Conservation (phyloP, 805 yeast genomes). For the Zygosaccharomyces bailii region DNA sequence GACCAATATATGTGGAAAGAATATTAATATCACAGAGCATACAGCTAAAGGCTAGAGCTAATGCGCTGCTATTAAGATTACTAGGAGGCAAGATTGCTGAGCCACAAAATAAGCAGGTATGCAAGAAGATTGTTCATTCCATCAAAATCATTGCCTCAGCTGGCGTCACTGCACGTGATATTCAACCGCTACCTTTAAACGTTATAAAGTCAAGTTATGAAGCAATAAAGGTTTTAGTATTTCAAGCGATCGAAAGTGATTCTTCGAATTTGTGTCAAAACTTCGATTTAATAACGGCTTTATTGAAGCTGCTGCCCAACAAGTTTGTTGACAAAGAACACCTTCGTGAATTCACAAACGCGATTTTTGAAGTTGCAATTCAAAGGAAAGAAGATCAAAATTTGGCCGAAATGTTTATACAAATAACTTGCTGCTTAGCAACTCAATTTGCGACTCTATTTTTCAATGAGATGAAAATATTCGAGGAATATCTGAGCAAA, state of each 20-base stretch:
- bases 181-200: constrained; percentile 16
- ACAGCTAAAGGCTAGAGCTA: constrained; percentile 10
- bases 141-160: constrained; percentile 27
- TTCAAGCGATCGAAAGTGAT: constrained; percentile 9
- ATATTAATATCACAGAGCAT: constrained; percentile 8
- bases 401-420: constrained; percentile 3
- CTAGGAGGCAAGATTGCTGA: constrained; percentile 5
- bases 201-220: constrained; percentile 13
- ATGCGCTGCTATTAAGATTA: constrained; percentile 6
- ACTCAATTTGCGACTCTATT: constrained; percentile 7
- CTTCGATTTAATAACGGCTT: constrained; percentile 8
- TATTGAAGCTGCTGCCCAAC: constrained; percentile 12
- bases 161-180: constrained; percentile 22
- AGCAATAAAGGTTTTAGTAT: constrained; percentile 11
- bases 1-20: constrained; percentile 17
- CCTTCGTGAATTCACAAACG: constrained; percentile 4
- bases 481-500: constrained; percentile 6
- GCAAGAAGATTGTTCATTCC: constrained; percentile 13
- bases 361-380: constrained; percentile 2
- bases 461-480: constrained; percentile 2
- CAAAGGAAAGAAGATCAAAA: constrained; percentile 3
- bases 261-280: constrained; percentile 7
- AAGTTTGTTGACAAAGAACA: constrained; percentile 3
- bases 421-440: constrained; percentile 4
- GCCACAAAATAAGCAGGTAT: neutral